Base-by-base conservation (phyloP, 2,329 filamentous ascomycete species). In the Simplicillium sp. region DNA sequence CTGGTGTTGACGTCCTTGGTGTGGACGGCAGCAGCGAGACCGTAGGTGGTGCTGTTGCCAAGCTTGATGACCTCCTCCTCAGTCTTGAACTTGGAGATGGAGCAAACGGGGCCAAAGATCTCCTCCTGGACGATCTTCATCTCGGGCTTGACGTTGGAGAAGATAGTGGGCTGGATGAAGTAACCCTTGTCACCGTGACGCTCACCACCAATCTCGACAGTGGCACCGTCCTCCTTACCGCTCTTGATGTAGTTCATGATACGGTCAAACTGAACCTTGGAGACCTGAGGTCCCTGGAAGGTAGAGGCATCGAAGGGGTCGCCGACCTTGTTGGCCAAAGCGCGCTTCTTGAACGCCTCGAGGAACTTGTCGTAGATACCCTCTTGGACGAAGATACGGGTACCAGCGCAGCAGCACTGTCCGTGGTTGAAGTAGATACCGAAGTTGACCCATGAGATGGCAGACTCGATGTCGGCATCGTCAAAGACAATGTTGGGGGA, bases 81-180 rank as follows among this genome's bases (percentile, higher is more conserved):
- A 55, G 71, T 77, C 68, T 80, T 81, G 74, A 92, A 90, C 70
- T 88, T 89, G 68, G 81, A 73, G 53, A 90, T 80, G 52, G 81
- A 74, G 68, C 79, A 83, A 47, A 92, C 86, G 44, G 86, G 86
- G 47, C 86, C 86, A 60, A 92, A 92, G 63, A 92, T 89, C 68
- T 92, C 86, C 67, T 90, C 84, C 64, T 85, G 75, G 65, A 86
- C 79, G 57, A 92, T 89, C 75, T 84, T 87, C 84, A 89, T 89
- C 61, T 88, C 75, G 50, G 78, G 68, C 41, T 68, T 76, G 50
- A 89, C 85, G 57, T 86, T 79, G 63, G 75, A 78, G 73, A 92
- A 90, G 67, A 90, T 85, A 56, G 86, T 90, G 29, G 85, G 85
- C 71, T 88, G 68, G 64, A 90, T 88, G 72, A 88, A 90, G 75